These are phyloP conservation scores for Mortierella sp. DNA, from an alignment of 371 early-diverging fungal genomes.

Conservation along the genomic window DNA sequence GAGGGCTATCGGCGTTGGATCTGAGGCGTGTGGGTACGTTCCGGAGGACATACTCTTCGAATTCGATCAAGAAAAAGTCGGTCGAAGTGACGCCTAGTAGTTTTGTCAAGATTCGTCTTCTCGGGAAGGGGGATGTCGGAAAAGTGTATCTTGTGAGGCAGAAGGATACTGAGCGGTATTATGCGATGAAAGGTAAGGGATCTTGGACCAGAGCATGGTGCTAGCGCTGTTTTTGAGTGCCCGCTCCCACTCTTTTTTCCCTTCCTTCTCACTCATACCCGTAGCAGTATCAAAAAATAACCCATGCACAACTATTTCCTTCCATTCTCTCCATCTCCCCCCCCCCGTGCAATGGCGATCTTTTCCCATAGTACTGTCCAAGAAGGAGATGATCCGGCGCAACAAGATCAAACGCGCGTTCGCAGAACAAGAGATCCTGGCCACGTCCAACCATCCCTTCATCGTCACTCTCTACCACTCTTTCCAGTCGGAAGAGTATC, in stretches of 20 bases:
- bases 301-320: background rate
- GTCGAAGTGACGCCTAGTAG: slow-evolving; percentile 87
- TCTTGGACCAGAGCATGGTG: background rate
- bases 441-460: slow-evolving; percentile 95
- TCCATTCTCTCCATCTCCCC: background rate
- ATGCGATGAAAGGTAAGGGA: slow-evolving; percentile 90
- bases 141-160: slow-evolving; percentile 95
- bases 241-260: background rate
- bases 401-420: slow-evolving; percentile 97
- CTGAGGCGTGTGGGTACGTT: slow-evolving; percentile 35
- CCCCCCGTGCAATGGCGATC: background rate
- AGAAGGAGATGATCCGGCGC: slow-evolving; percentile 95
- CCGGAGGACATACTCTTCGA: slow-evolving; percentile 80
- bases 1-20: slow-evolving; percentile 18
- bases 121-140: slow-evolving; percentile 98
- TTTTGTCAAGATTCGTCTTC: slow-evolving; percentile 86
- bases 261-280: background rate
- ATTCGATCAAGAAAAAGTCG: slow-evolving; percentile 83
- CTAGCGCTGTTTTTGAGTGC: background rate
- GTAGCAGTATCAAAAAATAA: background rate
- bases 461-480: slow-evolving; percentile 97
- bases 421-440: slow-evolving; percentile 96
- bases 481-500: slow-evolving; percentile 94
- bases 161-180: slow-evolving; percentile 86
- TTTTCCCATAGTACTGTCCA: slow-evolving; percentile 78